Evolutionary conservation across 1,284 basidiomycete species (phyloP), one percentile per base, ranked within the genome.

Genomic region (Ceratobasidium sp.): DNA sequence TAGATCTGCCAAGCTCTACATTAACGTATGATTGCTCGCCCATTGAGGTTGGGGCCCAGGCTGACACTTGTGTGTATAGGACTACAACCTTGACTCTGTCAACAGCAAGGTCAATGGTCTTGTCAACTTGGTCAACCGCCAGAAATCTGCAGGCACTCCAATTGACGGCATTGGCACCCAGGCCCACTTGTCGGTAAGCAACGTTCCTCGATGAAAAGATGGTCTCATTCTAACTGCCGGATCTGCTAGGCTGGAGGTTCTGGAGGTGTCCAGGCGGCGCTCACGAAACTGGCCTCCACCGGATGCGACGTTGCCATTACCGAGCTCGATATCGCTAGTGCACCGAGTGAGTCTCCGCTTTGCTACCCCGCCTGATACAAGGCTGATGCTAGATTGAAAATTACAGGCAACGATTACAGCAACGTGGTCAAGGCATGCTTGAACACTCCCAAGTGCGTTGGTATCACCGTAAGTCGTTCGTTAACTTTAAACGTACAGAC

Each of bases 231-330:
- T n/a, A n/a, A n/a, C n/a, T n/a, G n/a, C n/a, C n/a, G 27, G 27
- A 30, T 30, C 2, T 30, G 27, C 27, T 65, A 86, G 35, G 86
- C 86, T 27, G 86, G 89, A 30, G 90, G 89, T 18, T 83, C 91
- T 55, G 89, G 90, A 79, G 86, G 65, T 6, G 27, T 91, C 23
- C 89, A 89, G 20, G 86, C 90, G 60, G 80, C 64, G 1, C 64
- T 81, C 18, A 20, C 46, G 4, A 41, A 59, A 46, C 55, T 69
- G 35, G 54, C 60, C 18, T 41, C 79, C 30, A 62, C 67, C 41
- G 80, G 67, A 3, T 41, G 20, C 2, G 81, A 81, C 14, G 73
- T 80, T 44, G 79, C 79, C 20, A 62, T 77, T n/a, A 78, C 78
- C n/a, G 68, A 69, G 44, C 62, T 68, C 18, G 75, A 79, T 57